A percentile compares a stretch with the other conserved stretches of the same genome.
Evolutionary conservation across 2,329 filamentous ascomycete genomes (phyloP).

Genomic region (Fusarium brevicatenulatum): DNA sequence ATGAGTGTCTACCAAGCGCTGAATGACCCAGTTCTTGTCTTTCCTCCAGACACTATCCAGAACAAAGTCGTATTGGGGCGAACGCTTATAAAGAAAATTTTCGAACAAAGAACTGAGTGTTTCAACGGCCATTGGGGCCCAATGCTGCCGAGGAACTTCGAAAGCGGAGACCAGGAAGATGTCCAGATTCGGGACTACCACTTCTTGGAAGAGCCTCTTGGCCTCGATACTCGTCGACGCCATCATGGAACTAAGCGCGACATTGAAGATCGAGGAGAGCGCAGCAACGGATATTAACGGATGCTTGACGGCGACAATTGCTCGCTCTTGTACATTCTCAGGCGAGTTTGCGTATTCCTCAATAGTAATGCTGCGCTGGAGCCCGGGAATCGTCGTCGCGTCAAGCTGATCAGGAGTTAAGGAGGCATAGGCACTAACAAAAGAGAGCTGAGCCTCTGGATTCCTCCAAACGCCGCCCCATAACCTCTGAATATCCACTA

Average conservation of each 20-base stretch:
- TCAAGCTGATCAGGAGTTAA: constrained; percentile 81
- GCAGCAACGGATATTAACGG: constrained; percentile 91
- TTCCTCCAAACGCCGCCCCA: constrained; percentile 94
- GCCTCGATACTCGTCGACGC: constrained; percentile 72
- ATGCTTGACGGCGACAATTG: constrained; percentile 76
- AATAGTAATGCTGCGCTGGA: constrained; percentile 79
- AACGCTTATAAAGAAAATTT: constrained; percentile 82
- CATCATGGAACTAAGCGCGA: constrained; percentile 69
- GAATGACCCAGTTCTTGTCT: constrained; percentile 86
- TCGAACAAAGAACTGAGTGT: constrained; percentile 82
- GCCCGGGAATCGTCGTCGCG: constrained; percentile 82
- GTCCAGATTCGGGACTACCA: constrained; percentile 77
- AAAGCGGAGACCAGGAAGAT: constrained; percentile 83
- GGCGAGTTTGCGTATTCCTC: constrained; percentile 64
- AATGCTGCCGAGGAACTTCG: constrained; percentile 76
- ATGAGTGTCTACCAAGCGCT: constrained; percentile 83
- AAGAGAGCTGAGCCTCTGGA: constrained; percentile 90
- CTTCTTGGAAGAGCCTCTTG: constrained; percentile 72
- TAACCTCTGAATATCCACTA: constrained; percentile 79
- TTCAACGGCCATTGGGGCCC: constrained; percentile 78
- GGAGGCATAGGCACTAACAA: constrained; percentile 86
- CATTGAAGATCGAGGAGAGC: constrained; percentile 74
- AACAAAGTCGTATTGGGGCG: constrained; percentile 85
- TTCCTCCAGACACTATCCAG: constrained; percentile 92
- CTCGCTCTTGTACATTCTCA: constrained; percentile 61